phyloP scores from a whole-genome alignment of 495 filamentous ascomycete species.

The Trichoderma asperelloides region DNA sequence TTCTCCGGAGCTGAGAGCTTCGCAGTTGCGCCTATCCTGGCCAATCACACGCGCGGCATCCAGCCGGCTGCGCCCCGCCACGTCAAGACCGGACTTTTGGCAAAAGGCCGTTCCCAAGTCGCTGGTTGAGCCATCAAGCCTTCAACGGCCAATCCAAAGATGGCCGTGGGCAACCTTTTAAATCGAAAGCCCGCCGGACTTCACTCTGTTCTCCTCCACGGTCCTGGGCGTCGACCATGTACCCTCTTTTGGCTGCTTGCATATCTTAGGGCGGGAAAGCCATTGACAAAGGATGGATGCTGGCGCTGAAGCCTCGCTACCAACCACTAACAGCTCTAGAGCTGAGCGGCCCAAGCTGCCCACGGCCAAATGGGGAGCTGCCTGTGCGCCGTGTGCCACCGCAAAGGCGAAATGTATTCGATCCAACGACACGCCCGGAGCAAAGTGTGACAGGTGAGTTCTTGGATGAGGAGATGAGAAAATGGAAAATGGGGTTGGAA shows the following conservation, averaged over 20 bases:
- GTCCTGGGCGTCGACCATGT: background rate
- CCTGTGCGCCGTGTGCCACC: conserved; percentile 26
- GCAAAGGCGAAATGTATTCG: conserved; percentile 27
- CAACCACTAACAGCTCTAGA: conserved; percentile 2
- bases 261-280: background rate
- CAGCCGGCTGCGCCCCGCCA: background rate
- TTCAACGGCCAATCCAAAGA: background rate
- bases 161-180: background rate
- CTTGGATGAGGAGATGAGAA: background rate
- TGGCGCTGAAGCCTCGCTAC: background rate
- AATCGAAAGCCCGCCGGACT: conserved; percentile 6
- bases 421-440: conserved; percentile 10
- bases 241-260: conserved; percentile 3
- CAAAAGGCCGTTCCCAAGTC: background rate
- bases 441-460: conserved; percentile 24
- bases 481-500: background rate
- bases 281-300: background rate
- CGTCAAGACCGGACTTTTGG: background rate
- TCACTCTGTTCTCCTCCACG: background rate
- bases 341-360: background rate
- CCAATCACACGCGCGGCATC: background rate
- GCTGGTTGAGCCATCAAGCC: background rate
- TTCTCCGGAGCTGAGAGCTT: conserved; percentile 1
- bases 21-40: background rate
- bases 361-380: conserved; percentile 29